Evolutionary conservation across 2,329 filamentous ascomycete genomes (phyloP).

Genomic region (Penicillium sp.): DNA sequence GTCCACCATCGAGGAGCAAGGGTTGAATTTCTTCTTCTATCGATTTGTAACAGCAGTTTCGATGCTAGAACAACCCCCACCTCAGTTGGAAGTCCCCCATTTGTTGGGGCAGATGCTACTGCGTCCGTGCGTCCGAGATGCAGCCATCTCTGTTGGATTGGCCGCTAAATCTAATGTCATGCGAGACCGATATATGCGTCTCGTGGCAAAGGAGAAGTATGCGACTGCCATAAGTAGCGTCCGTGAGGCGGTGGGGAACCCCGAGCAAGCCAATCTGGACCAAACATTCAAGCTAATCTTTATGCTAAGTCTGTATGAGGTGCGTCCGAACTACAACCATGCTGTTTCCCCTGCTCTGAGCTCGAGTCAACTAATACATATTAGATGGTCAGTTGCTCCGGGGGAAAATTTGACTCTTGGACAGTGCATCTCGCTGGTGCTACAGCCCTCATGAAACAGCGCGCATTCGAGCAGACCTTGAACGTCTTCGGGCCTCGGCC

Average conservation of each 20-base stretch:
- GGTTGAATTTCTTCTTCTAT: constrained; percentile 24
- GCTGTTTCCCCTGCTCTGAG: background rate
- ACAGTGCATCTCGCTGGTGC: constrained; percentile 22
- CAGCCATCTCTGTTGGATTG: constrained; percentile 24
- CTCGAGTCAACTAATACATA: background rate
- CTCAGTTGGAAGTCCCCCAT: background rate
- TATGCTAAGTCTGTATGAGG: constrained; percentile 25
- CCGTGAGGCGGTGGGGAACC: constrained; percentile 16
- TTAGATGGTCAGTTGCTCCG: constrained; percentile 23
- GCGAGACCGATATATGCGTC: constrained; percentile 14
- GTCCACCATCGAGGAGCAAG: constrained; percentile 19
- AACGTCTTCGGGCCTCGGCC: constrained; percentile 4
- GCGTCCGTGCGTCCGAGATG: constrained; percentile 18
- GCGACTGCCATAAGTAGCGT: constrained; percentile 14
- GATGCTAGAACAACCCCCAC: background rate
- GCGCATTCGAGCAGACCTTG: constrained; percentile 2
- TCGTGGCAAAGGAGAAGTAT: constrained; percentile 23
- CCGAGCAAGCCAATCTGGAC: constrained; percentile 10
- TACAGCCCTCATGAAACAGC: constrained; percentile 17
- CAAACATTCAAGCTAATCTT: constrained; percentile 19
- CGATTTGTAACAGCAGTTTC: constrained; percentile 18
- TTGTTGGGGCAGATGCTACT: constrained; percentile 6
- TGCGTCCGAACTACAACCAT: constrained; percentile 4
- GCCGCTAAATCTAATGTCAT: constrained; percentile 26
- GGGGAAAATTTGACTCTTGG: constrained; percentile 17